phyloP scores from a whole-genome alignment of 2,329 filamentous ascomycete species.

The Cladosporium sp. region DNA sequence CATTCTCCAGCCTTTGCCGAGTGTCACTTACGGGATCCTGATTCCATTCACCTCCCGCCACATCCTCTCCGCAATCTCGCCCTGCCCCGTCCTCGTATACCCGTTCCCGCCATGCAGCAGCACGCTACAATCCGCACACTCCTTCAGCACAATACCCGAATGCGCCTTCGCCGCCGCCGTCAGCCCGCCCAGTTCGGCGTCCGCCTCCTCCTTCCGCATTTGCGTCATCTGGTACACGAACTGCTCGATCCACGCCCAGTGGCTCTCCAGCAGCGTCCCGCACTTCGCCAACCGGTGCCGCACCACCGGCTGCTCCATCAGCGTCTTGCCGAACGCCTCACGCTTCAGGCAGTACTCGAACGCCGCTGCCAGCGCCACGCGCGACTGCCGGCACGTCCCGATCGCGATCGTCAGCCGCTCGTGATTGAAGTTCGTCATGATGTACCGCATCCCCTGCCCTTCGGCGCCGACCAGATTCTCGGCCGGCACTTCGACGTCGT shows the following conservation, averaged over 20 bases:
- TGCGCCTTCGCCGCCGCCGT: constrained; percentile 69
- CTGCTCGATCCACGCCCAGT: constrained; percentile 67
- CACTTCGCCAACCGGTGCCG: constrained; percentile 65
- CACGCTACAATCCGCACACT: constrained; percentile 63
- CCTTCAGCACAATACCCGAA: constrained; percentile 63
- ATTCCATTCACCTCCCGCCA: constrained; percentile 28
- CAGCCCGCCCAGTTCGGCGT: constrained; percentile 61
- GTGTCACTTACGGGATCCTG: constrained; percentile 23
- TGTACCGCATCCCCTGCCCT: constrained; percentile 65
- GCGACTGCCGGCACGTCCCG: constrained; percentile 55
- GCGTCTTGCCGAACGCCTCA: constrained; percentile 60
- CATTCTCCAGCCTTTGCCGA: too few species aligned
- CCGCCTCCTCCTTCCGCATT: constrained; percentile 53
- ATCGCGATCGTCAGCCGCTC: constrained; percentile 64
- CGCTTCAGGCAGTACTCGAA: constrained; percentile 59
- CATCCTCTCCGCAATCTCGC: constrained; percentile 64
- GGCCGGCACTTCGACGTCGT: constrained; percentile 65
- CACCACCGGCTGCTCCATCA: constrained; percentile 70
- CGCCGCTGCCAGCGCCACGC: constrained; percentile 54
- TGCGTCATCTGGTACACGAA: constrained; percentile 63
- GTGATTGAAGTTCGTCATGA: constrained; percentile 61
- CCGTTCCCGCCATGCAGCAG: constrained; percentile 70
- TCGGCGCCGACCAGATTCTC: constrained; percentile 65
- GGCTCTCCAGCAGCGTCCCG: constrained; percentile 60
- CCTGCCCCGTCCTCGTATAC: constrained; percentile 62